These are phyloP conservation scores for Nicotiana obtusifolia DNA, from an alignment of 257 asterid species.

Conservation along the genomic window DNA sequence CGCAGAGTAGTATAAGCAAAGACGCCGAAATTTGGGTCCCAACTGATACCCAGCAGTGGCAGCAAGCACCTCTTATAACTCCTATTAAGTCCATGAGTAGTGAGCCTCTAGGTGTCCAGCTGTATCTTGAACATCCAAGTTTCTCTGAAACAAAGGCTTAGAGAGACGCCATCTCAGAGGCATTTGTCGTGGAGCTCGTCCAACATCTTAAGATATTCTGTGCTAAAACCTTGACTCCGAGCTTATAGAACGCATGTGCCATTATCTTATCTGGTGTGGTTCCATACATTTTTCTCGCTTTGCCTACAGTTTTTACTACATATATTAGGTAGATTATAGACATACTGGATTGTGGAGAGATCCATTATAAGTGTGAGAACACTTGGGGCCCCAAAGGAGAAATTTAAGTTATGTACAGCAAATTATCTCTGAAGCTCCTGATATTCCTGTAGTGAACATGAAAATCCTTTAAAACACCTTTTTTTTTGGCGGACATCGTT, in stretches of 20 bases:
- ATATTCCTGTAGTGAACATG: too few relatives aligned
- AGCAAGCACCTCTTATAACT: conserved; percentile 59
- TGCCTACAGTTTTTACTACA: not conserved
- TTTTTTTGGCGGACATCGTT: too few relatives aligned
- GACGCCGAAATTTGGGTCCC: conserved; percentile 76
- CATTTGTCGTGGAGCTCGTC: not conserved
- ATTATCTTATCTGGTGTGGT: not conserved
- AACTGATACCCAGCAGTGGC: conserved; percentile 79
- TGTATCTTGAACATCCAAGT: conserved; percentile 72
- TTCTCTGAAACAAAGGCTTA: conserved; percentile 33
- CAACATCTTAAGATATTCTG: not conserved
- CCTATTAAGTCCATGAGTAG: conserved; percentile 87
- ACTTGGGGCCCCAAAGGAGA: too few relatives aligned
- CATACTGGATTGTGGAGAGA: not conserved
- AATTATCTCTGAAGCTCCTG: too few relatives aligned
- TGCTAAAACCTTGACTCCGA: not conserved
- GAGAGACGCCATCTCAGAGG: not conserved
- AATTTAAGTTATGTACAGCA: too few relatives aligned
- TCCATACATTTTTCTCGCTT: not conserved
- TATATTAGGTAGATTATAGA: not conserved
- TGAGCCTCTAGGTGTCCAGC: conserved; percentile 79
- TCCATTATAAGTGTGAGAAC: too few relatives aligned
- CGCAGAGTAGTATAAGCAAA: conserved; percentile 48
- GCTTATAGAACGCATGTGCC: not conserved
- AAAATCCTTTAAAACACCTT: too few relatives aligned